phyloP scores from a whole-genome alignment of 2,329 filamentous ascomycete species.

The Microdochium nivale region DNA sequence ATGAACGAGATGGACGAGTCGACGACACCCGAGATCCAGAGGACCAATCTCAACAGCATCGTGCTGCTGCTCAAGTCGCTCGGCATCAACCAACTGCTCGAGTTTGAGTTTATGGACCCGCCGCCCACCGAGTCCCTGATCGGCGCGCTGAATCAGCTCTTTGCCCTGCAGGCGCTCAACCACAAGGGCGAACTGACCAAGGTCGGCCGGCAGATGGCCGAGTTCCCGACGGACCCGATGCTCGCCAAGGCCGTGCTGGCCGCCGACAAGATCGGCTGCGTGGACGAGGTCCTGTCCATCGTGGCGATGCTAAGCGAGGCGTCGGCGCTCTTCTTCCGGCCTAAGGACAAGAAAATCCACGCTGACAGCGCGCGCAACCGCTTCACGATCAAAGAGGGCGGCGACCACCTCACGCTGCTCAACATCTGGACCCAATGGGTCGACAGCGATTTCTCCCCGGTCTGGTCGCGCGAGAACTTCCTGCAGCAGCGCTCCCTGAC shows the following conservation, averaged over 20 bases:
- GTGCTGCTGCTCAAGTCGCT: slow-evolving; percentile 82
- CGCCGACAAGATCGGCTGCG: slow-evolving; percentile 83
- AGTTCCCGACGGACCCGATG: slow-evolving; percentile 90
- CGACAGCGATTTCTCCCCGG: slow-evolving; percentile 77
- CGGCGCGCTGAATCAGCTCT: slow-evolving; percentile 80
- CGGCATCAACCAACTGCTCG: slow-evolving; percentile 83
- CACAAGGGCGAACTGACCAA: slow-evolving; percentile 84
- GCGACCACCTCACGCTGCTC: slow-evolving; percentile 79
- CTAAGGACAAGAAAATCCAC: slow-evolving; percentile 95
- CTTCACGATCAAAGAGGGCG: slow-evolving; percentile 84
- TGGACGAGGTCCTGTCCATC: slow-evolving; percentile 85
- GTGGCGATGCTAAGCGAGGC: slow-evolving; percentile 92
- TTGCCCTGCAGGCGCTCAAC: slow-evolving; percentile 82
- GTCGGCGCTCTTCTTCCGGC: slow-evolving; percentile 83
- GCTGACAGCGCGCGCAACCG: slow-evolving; percentile 83
- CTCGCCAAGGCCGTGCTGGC: slow-evolving; percentile 82
- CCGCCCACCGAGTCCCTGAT: slow-evolving; percentile 87
- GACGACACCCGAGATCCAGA: slow-evolving; percentile 86
- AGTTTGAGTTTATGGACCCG: slow-evolving; percentile 95
- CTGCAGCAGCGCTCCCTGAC: slow-evolving; percentile 85
- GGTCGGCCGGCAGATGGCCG: slow-evolving; percentile 86
- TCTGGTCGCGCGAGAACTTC: slow-evolving; percentile 92
- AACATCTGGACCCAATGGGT: slow-evolving; percentile 97
- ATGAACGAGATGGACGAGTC: slow-evolving; percentile 92
- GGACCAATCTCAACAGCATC: slow-evolving; percentile 77